Conservation (phyloP, 2,329 filamentous ascomycete genomes). For the Rhinocladiella mackenziei region DNA sequence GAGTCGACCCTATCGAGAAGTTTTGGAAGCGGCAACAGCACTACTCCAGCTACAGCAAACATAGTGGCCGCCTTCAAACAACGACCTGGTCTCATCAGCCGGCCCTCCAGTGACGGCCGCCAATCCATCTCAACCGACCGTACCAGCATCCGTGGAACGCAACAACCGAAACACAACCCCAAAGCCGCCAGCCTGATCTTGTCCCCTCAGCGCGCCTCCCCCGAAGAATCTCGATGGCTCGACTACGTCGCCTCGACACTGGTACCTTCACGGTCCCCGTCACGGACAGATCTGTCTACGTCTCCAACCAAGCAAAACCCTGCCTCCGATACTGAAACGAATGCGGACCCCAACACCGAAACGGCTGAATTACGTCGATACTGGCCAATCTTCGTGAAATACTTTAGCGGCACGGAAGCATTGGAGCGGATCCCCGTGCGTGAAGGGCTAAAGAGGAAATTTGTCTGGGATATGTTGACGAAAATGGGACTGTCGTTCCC, state of each 20-base stretch:
- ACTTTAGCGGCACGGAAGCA: conserved; percentile 80
- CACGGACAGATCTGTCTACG: conserved; percentile 29
- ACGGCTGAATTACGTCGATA: conserved; percentile 52
- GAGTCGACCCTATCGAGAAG: too few species aligned
- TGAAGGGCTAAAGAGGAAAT: conserved; percentile 79
- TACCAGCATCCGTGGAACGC: conserved; percentile 13
- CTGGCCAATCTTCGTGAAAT: conserved; percentile 73
- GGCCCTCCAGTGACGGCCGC: conserved; percentile 23
- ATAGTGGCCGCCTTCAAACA: too few species aligned
- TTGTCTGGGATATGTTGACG: conserved; percentile 50
- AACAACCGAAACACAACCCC: conserved; percentile 21
- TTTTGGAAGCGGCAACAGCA: conserved; percentile 17
- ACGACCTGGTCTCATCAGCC: conserved; percentile 14
- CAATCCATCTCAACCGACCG: conserved; percentile 26
- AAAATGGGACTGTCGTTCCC: conserved; percentile 70
- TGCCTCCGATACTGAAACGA: too few species aligned
- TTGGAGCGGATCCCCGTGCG: conserved; percentile 82
- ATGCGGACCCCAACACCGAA: conserved; percentile 13
- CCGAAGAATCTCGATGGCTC: conserved; percentile 70
- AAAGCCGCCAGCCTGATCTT: conserved; percentile 55
- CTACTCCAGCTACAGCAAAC: too few species aligned
- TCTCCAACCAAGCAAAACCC: too few species aligned
- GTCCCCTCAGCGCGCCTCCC: conserved; percentile 72
- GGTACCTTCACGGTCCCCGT: conserved; percentile 31
- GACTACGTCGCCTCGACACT: conserved; percentile 41